Conservation (phyloP, 495 filamentous ascomycete genomes). For the Annulohypoxylon stygium region DNA sequence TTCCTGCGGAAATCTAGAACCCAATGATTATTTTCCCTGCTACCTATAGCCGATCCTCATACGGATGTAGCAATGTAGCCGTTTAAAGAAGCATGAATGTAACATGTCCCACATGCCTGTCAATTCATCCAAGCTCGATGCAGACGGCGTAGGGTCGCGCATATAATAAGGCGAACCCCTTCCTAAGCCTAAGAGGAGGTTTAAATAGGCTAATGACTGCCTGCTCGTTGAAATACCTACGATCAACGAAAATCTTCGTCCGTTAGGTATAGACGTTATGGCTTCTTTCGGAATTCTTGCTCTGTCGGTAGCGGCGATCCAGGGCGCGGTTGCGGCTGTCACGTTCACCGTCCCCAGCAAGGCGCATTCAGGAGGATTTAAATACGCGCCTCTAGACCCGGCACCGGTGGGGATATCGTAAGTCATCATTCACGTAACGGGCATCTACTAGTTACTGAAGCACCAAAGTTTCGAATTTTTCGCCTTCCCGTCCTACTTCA, state of each 20-base stretch:
- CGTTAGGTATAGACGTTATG: conserved; percentile 24
- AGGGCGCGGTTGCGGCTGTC: conserved; percentile 39
- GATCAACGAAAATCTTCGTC: conserved; percentile 20
- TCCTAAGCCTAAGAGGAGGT: conserved; percentile 1
- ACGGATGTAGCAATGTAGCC: conserved; percentile 17
- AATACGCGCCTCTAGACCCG: conserved; percentile 57
- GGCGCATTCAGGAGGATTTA: conserved; percentile 48
- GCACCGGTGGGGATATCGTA: conserved; percentile 69
- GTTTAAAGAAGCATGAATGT: conserved; percentile 24
- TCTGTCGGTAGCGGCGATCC: conserved; percentile 34
- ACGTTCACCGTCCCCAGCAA: conserved; percentile 53
- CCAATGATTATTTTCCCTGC: not conserved
- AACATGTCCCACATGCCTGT: conserved; percentile 20
- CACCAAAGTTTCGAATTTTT: conserved; percentile 67
- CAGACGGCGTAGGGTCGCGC: conserved; percentile 12
- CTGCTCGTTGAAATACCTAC: not conserved
- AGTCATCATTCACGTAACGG: conserved; percentile 27
- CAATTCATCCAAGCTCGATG: conserved; percentile 26
- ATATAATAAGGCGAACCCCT: not conserved
- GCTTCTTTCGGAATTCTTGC: conserved; percentile 19
- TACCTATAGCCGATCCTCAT: not conserved
- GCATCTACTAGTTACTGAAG: not conserved
- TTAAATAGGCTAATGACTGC: conserved; percentile 35
- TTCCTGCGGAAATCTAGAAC: conserved; percentile 3
- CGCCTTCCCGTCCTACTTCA: conserved; percentile 70